Evolutionary conservation across 768 basidiomycete genomes (phyloP).

Genomic region (Mycena floridula): DNA sequence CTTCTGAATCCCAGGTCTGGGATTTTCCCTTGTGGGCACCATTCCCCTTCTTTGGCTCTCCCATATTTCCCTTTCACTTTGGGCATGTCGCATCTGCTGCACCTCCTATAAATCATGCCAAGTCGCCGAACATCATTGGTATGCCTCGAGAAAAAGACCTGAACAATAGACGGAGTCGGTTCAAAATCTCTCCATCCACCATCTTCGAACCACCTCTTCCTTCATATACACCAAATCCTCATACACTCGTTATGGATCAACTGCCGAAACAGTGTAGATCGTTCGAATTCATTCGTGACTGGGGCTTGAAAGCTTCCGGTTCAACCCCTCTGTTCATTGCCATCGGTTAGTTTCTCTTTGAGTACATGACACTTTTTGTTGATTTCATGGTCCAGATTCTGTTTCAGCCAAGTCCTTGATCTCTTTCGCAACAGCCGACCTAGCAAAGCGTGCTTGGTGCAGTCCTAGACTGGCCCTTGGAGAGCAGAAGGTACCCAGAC

Average conservation of each 20-base stretch:
- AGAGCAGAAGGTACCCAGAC: constrained; percentile 36
- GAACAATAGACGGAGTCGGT: constrained; percentile 41
- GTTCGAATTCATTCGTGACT: constrained; percentile 32
- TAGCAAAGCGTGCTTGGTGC: constrained; percentile 42
- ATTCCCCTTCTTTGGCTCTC: constrained; percentile 10
- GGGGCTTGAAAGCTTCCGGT: constrained; percentile 34
- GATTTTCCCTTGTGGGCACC: constrained; percentile 1
- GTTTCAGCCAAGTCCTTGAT: constrained; percentile 40
- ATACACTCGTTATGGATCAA: constrained; percentile 52
- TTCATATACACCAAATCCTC: constrained; percentile 37
- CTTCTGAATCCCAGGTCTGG: constrained; percentile 7
- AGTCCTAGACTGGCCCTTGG: constrained; percentile 38
- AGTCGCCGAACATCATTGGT: constrained; percentile 28
- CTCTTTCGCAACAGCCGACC: constrained; percentile 39
- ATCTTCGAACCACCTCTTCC: constrained; percentile 10
- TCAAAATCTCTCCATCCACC: constrained; percentile 21
- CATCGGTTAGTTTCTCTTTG: too few species aligned
- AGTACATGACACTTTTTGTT: too few species aligned
- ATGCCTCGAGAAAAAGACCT: constrained; percentile 40
- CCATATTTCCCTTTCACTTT: background rate
- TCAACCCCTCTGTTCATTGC: constrained; percentile 32
- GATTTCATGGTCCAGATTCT: too few species aligned
- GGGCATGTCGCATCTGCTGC: constrained; percentile 1
- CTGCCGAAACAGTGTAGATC: constrained; percentile 44
- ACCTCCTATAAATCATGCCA: constrained; percentile 9